A percentile compares a stretch with the other conserved stretches of the same genome.
Conservation (phyloP, 2,329 filamentous ascomycete genomes). For the Fusarium heterosporum region DNA sequence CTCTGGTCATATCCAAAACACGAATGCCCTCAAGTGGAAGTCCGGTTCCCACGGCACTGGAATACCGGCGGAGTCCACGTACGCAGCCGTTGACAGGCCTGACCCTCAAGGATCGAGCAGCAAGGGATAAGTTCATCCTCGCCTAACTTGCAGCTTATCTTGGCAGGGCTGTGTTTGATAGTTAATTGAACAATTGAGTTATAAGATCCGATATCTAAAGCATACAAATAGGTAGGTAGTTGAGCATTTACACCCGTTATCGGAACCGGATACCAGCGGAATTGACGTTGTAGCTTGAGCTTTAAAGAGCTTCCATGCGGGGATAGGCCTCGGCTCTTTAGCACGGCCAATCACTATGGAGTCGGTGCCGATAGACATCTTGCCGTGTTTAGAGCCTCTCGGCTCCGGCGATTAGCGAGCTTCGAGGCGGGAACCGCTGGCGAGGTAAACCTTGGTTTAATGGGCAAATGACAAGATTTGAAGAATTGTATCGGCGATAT, state of each 20-base stretch:
- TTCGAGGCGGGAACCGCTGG: background rate
- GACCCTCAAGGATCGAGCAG: constrained; percentile 35
- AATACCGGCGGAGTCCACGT: constrained; percentile 47
- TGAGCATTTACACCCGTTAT: constrained; percentile 21
- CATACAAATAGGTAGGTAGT: background rate
- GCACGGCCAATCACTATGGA: constrained; percentile 14
- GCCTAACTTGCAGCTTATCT: background rate
- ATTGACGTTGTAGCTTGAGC: constrained; percentile 20
- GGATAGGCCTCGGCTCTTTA: constrained; percentile 30
- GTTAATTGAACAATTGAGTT: no score
- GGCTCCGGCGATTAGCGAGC: constrained; percentile 26
- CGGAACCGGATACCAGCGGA: constrained; percentile 32
- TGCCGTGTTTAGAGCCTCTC: constrained; percentile 19
- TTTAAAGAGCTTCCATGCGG: constrained; percentile 25
- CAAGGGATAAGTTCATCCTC: constrained; percentile 36
- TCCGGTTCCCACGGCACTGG: constrained; percentile 45
- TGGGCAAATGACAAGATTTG: background rate
- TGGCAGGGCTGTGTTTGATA: constrained; percentile 2
- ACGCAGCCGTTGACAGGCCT: constrained; percentile 36
- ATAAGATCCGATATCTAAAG: no score
- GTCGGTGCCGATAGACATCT: constrained; percentile 36
- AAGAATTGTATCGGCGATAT: constrained; percentile 12
- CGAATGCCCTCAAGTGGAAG: constrained; percentile 85
- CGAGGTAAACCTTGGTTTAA: background rate
- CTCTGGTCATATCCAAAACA: constrained; percentile 96